These are phyloP conservation scores for Colletotrichum sp. DNA, from an alignment of 2,329 filamentous ascomycete species.

Conservation along the genomic window DNA sequence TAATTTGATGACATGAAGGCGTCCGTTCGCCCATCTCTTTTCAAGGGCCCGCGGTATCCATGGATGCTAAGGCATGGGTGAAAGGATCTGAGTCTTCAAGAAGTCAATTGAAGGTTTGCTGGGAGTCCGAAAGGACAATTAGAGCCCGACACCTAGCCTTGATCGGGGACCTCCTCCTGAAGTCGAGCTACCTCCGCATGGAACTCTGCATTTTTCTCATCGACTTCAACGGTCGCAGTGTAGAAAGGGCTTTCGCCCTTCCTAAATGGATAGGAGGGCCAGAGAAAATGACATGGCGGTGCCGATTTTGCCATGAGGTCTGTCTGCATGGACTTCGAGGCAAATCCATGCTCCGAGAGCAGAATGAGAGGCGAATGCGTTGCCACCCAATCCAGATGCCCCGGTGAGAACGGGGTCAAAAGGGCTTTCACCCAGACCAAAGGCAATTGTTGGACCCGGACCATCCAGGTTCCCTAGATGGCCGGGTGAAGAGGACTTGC, in stretches of 20 bases:
- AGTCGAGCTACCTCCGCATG: not conserved
- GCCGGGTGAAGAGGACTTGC: not conserved
- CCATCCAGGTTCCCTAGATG: not conserved
- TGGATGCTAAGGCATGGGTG: too few species aligned
- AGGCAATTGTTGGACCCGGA: not conserved
- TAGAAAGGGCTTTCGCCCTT: not conserved
- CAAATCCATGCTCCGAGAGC: not conserved
- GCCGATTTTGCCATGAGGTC: not conserved
- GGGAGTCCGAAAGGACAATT: too few species aligned
- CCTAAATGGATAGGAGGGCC: not conserved
- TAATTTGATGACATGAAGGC: too few species aligned
- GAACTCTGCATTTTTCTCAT: not conserved
- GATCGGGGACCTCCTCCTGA: not conserved
- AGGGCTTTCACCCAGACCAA: not conserved
- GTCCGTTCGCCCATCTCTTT: accelerated
- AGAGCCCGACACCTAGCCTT: not conserved
- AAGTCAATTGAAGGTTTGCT: too few species aligned
- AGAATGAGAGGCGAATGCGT: not conserved
- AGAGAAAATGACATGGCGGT: not conserved
- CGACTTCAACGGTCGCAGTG: not conserved
- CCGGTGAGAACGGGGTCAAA: not conserved
- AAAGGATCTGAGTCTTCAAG: too few species aligned
- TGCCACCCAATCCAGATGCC: not conserved
- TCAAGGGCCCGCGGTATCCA: too few species aligned
- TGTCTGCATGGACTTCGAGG: not conserved